Conservation (phyloP, 306 rosid genomes). For the Sechiopsis laciniata region DNA sequence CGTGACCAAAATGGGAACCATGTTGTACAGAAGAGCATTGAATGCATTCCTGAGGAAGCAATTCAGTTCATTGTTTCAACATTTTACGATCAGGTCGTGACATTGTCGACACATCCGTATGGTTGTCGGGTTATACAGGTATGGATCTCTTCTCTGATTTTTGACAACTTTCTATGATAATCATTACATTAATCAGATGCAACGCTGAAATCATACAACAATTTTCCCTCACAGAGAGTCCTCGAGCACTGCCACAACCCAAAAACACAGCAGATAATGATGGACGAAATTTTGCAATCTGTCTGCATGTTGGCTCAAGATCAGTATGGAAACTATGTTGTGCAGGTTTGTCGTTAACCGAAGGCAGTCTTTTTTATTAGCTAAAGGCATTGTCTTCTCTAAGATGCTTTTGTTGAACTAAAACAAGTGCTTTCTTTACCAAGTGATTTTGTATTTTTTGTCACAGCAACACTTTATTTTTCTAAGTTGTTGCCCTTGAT, state of each 20-base stretch:
- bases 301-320: slow-evolving; percentile 92
- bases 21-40: slow-evolving; percentile 94
- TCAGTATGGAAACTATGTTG: slow-evolving; percentile 95
- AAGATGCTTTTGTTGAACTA: too few relatives aligned
- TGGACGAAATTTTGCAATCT: slow-evolving; percentile 81
- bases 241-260: slow-evolving; percentile 78
- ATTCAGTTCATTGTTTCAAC: slow-evolving; percentile 77
- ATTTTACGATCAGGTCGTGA: slow-evolving; percentile 83
- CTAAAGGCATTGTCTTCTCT: neutral
- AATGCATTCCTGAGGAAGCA: slow-evolving; percentile 87
- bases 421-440: too few relatives aligned
- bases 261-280: slow-evolving; percentile 63
- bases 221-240: slow-evolving; percentile 55
- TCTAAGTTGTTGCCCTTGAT: slow-evolving; percentile 11
- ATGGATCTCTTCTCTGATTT: slow-evolving; percentile 11
- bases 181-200: too few relatives aligned
- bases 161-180: neutral
- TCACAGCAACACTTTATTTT: neutral
- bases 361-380: neutral
- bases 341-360: slow-evolving; percentile 54
- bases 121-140: slow-evolving; percentile 98
- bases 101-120: slow-evolving; percentile 91
- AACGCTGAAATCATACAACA: neutral
- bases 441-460: neutral
- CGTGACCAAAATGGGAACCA: slow-evolving; percentile 99